Percentiles rank a stretch among this genome's conserved stretches.
phyloP scores from a whole-genome alignment of 192 early-diverging fungal genomes.

The Backusella circina region DNA sequence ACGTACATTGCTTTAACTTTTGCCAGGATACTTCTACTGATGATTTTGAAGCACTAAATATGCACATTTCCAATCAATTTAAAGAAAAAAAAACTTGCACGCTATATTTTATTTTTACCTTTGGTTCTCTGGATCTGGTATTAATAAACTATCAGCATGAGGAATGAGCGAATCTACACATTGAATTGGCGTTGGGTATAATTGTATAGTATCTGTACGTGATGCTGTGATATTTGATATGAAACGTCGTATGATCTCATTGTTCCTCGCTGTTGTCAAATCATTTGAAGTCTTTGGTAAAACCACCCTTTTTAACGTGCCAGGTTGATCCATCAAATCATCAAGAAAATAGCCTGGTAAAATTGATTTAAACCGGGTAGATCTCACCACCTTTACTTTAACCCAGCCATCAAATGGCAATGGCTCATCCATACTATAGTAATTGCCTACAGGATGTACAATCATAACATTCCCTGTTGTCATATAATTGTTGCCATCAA shows the following conservation, averaged over 20 bases:
- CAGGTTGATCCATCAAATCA: not conserved
- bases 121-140: not conserved
- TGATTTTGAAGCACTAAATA: not conserved
- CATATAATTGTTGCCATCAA: not conserved
- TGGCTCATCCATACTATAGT: not conserved
- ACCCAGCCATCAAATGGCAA: slow-evolving; percentile 15
- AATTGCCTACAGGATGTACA: slow-evolving; percentile 16
- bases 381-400: slow-evolving; percentile 16
- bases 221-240: slow-evolving; percentile 9
- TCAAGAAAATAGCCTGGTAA: slow-evolving; percentile 12
- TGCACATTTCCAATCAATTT: not conserved
- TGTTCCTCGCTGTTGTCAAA: not conserved
- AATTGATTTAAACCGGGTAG: not conserved
- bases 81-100: not conserved
- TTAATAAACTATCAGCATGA: not conserved
- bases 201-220: not conserved
- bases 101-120: not conserved
- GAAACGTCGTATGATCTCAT: not conserved
- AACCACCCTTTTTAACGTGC: slow-evolving; percentile 17
- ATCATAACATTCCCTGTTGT: not conserved
- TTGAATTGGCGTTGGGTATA: slow-evolving; percentile 5
- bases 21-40: not conserved
- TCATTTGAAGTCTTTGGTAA: not conserved
- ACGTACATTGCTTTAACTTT: slow-evolving; percentile 17
- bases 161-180: not conserved